Evolutionary conservation across 257 asterid genomes (phyloP).

Genomic region (Paulownia fortunei): DNA sequence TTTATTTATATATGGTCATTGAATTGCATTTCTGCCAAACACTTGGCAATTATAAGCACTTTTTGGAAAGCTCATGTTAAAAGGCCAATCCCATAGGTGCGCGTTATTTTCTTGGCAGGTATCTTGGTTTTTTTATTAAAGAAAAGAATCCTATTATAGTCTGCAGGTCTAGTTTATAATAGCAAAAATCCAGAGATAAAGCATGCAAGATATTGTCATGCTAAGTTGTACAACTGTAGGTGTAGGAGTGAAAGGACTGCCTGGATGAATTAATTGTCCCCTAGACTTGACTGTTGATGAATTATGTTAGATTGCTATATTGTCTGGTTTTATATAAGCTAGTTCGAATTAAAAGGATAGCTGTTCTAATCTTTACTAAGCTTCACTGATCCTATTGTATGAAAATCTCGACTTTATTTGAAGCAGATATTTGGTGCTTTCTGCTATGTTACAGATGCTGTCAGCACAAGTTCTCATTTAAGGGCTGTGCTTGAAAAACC

Average conservation of each 20-base stretch:
- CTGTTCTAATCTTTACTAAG: neutral
- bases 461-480: constrained; percentile 47
- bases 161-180: neutral
- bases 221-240: neutral
- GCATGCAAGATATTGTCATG: neutral
- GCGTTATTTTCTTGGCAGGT: neutral
- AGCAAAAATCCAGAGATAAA: neutral
- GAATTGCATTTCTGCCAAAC: neutral
- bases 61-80: neutral
- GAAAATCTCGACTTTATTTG: constrained; percentile 3
- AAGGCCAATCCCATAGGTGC: neutral
- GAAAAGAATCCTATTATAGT: neutral
- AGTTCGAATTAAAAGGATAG: neutral
- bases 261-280: neutral
- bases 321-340: neutral
- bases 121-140: neutral
- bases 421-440: constrained; percentile 17
- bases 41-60: neutral
- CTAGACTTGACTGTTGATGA: constrained; percentile 2
- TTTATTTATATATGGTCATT: neutral
- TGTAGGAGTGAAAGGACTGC: neutral
- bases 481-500: constrained; percentile 44
- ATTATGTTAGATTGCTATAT: neutral
- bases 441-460: constrained; percentile 36
- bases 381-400: constrained; percentile 15